Conservation (phyloP, 345 rosid species). For the Aurinia saxatilis region DNA sequence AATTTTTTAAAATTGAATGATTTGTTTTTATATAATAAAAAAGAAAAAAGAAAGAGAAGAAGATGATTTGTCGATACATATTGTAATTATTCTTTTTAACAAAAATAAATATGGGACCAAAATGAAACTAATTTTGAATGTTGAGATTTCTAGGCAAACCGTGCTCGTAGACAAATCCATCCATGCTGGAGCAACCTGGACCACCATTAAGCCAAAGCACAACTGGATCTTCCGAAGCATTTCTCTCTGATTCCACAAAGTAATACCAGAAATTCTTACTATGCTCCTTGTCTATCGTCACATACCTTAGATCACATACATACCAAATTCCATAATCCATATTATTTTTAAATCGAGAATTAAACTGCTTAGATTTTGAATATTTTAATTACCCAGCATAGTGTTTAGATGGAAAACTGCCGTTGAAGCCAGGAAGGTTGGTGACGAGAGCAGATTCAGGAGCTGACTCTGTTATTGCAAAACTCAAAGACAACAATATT, state of each 20-base stretch:
- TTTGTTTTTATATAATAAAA: too few species aligned
- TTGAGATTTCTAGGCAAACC: slow-evolving; percentile 32
- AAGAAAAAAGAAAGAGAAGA: too few species aligned
- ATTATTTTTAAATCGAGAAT: too few species aligned
- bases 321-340: background rate
- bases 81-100: too few species aligned
- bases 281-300: slow-evolving; percentile 42
- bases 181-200: slow-evolving; percentile 96
- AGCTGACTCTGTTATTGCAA: slow-evolving; percentile 35
- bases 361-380: too few species aligned
- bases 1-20: background rate
- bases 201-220: slow-evolving; percentile 97
- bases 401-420: slow-evolving; percentile 67
- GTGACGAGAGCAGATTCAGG: slow-evolving; percentile 49
- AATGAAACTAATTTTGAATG: too few species aligned
- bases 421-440: slow-evolving; percentile 62
- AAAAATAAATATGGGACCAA: too few species aligned
- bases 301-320: slow-evolving; percentile 43
- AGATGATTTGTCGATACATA: too few species aligned
- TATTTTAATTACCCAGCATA: slow-evolving; percentile 72
- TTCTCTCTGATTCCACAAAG: slow-evolving; percentile 68
- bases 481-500: slow-evolving; percentile 10
- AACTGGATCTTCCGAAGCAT: slow-evolving; percentile 63
- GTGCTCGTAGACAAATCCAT: slow-evolving; percentile 79
- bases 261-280: slow-evolving; percentile 69